phyloP scores from a whole-genome alignment of 345 rosid species.

The Trapa incisa region DNA sequence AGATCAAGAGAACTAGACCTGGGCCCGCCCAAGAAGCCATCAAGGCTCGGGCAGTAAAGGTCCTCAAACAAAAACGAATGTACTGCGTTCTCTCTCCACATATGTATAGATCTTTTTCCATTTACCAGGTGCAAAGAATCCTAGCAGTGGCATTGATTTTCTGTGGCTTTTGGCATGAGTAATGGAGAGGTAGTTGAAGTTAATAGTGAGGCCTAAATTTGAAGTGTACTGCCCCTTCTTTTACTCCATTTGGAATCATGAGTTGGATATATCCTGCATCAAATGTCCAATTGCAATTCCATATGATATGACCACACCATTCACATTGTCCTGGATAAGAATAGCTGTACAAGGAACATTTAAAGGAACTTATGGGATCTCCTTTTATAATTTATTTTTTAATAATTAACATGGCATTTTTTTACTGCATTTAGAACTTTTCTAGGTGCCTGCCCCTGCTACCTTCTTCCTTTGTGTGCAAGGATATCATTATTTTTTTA shows the following conservation, averaged over 20 bases:
- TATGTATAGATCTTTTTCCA: neutral
- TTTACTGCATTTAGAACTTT: neutral
- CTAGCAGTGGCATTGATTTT: neutral
- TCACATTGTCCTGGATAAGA: neutral
- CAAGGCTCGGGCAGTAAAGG: constrained; percentile 82
- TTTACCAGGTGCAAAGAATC: neutral
- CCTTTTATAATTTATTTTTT: neutral
- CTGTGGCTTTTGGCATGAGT: neutral
- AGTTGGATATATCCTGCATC: neutral
- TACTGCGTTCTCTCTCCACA: constrained; percentile 8
- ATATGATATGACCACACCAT: neutral
- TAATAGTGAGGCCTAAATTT: neutral
- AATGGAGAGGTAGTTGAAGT: neutral
- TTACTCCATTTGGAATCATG: neutral
- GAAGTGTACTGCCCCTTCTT: neutral
- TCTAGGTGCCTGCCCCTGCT: neutral
- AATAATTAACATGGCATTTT: neutral
- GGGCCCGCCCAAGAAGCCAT: constrained; percentile 89
- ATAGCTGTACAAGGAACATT: neutral
- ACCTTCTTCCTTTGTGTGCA: neutral
- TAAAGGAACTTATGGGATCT: neutral
- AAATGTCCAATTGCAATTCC: neutral
- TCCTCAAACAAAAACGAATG: constrained; percentile 91
- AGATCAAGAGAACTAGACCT: constrained; percentile 78
- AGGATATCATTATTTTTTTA: neutral